phyloP scores from a whole-genome alignment of 495 filamentous ascomycete genomes.

The Aspergillus leporis region DNA sequence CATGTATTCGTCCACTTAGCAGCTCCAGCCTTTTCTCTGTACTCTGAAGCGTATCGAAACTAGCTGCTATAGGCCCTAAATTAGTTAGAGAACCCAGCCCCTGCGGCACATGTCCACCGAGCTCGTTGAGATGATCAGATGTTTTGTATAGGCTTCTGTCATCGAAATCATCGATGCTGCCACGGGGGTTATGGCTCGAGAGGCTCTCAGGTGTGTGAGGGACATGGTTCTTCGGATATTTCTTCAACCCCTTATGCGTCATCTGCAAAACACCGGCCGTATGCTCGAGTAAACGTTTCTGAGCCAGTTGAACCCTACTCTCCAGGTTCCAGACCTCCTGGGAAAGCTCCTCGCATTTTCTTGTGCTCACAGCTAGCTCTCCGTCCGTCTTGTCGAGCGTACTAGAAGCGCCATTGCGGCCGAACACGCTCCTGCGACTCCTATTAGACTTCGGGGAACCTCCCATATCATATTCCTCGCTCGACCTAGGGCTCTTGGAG shows the following conservation, averaged over 20 bases:
- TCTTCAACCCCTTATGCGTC: conserved; percentile 69
- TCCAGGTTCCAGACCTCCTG: conserved; percentile 77
- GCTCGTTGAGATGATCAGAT: conserved; percentile 64
- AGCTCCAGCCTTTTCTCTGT: conserved; percentile 69
- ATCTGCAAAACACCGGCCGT: conserved; percentile 88
- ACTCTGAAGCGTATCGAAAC: conserved; percentile 48
- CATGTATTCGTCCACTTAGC: conserved; percentile 68
- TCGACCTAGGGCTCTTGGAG: conserved; percentile 43
- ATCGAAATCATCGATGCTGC: conserved; percentile 63
- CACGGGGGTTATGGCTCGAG: conserved; percentile 50
- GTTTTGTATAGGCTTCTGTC: conserved; percentile 77
- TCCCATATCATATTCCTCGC: conserved; percentile 35
- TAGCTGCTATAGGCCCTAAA: conserved; percentile 19
- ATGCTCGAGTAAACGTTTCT: conserved; percentile 77
- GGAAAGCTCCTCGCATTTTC: conserved; percentile 82
- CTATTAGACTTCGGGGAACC: conserved; percentile 28
- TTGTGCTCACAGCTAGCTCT: conserved; percentile 70
- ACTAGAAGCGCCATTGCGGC: conserved; percentile 32
- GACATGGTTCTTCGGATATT: conserved; percentile 45
- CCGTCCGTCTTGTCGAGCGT: conserved; percentile 62
- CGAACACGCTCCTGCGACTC: conserved; percentile 54
- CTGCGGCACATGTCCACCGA: conserved; percentile 34
- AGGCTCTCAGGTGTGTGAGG: conserved; percentile 70
- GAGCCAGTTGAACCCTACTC: conserved; percentile 67
- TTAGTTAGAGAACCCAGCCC: conserved; percentile 17